Base-by-base conservation (phyloP, 2,329 filamentous ascomycete species). In the Sclerotinia spermophila region DNA sequence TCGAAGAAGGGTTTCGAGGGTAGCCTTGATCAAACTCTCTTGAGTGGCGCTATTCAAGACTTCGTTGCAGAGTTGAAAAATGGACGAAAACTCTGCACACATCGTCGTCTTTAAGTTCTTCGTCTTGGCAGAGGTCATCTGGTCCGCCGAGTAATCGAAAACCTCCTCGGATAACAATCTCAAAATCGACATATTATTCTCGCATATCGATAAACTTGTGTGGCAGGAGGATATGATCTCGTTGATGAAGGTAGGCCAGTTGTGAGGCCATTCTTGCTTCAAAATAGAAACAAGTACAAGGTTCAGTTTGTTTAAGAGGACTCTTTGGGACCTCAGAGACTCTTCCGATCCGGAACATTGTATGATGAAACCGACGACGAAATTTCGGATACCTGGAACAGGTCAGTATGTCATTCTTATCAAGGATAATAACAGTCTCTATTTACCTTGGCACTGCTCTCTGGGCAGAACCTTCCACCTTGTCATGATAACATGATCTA, bases 211-310 rank as follows among this genome's bases (percentile, higher is more conserved):
- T 68, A 99, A 85, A 82, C 92, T 97, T 76, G 93, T 95, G 81
- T 97, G 94, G 83, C 94, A 98, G 70, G 96, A 95, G 33, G 93
- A 92, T 77, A 99, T 94, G 82, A 99, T 99, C 84, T 99, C 96
- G 85, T 98, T 98, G 87, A 99, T 98, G 82, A 99, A 99, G 30
- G 94, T 97, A 17, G 96, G 96, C 96, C 96, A 99, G 85, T 99
- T 97, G 83, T 98, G 95, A 71, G 96, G 96, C 96, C 96, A 99
- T 83, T 99, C 96, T 83, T 99, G 96, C 86, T 99, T 99, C 79
- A 99, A 85, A 74, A 99, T 95, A 71, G 94, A 97, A 77, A 99
- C 93, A 74, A 99, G 91, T 71, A 98, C 95, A 78, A 99, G 88
- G 79, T 99, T 99, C 73, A 99, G 90, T 85, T 99, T 99, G 87